phyloP scores from a whole-genome alignment of 2,329 filamentous ascomycete genomes.

The Aureobasidium pullulans region DNA sequence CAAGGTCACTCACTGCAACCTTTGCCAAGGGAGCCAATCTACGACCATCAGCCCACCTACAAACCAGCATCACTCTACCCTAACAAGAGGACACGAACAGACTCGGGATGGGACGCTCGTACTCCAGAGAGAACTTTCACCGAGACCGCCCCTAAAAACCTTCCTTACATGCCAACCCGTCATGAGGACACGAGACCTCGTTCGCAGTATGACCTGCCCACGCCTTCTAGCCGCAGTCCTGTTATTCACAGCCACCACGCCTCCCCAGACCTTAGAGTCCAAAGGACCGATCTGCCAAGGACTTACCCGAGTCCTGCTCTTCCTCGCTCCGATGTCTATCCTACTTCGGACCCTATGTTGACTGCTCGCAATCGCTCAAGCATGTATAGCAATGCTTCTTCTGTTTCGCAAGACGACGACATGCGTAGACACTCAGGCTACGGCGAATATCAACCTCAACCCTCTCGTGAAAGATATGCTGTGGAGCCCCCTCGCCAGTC shows the following conservation, averaged over 20 bases:
- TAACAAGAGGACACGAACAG: conserved; percentile 28
- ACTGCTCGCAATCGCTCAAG: conserved; percentile 7
- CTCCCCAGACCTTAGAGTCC: conserved; percentile 1
- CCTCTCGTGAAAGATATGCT: conserved; percentile 1
- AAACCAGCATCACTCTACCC: conserved; percentile 29
- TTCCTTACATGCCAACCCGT: conserved; percentile 1
- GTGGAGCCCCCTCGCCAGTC: conserved; percentile 5
- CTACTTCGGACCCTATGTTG: conserved; percentile 3
- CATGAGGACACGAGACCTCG: conserved; percentile 1
- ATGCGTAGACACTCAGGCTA: conserved; percentile 9
- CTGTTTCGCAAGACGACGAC: conserved; percentile 6
- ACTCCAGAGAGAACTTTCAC: background rate
- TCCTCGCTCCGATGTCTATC: background rate
- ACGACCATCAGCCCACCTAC: conserved; percentile 24
- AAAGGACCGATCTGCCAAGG: conserved; percentile 4
- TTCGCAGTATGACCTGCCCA: conserved; percentile 6
- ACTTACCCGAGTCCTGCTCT: background rate
- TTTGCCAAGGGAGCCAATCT: conserved; percentile 25
- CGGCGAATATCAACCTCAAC: conserved; percentile 2
- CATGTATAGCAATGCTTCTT: conserved; percentile 13
- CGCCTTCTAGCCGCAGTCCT: conserved; percentile 2
- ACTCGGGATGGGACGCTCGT: conserved; percentile 14
- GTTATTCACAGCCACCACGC: conserved; percentile 7
- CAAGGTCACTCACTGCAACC: conserved; percentile 21
- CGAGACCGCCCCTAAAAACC: background rate